Conservation (phyloP, 345 rosid species). For the Ceriops zippeliana region DNA sequence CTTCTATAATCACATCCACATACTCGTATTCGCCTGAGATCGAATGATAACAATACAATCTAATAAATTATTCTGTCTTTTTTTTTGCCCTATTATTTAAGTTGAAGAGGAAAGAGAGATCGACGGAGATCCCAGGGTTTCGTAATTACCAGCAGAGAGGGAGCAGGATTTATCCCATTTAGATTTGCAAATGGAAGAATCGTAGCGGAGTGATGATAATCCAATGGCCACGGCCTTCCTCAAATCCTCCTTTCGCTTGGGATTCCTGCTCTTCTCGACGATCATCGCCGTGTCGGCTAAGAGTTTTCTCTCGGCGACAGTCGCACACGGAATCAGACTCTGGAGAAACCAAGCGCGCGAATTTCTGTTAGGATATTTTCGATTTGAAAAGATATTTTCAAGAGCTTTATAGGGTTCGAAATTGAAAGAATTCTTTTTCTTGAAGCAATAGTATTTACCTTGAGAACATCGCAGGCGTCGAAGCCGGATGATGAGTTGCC, state of each 20-base stretch:
- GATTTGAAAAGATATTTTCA: too few species aligned
- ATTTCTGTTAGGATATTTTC: too few species aligned
- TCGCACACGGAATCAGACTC: conserved; percentile 73
- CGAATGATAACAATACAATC: neutral
- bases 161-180: conserved; percentile 80
- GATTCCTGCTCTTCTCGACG: conserved; percentile 65
- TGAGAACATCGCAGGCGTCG: conserved; percentile 51
- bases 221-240: conserved; percentile 58
- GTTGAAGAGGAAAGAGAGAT: neutral
- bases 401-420: too few species aligned
- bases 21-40: conserved; percentile 72
- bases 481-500: conserved; percentile 46
- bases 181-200: conserved; percentile 83
- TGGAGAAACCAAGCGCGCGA: conserved; percentile 22
- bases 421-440: too few species aligned
- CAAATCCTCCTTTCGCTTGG: conserved; percentile 61
- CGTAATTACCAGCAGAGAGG: conserved; percentile 63
- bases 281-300: conserved; percentile 75
- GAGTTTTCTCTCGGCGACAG: conserved; percentile 66
- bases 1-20: conserved; percentile 56
- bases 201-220: conserved; percentile 55
- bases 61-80: neutral
- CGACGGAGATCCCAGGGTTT: neutral
- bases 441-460: conserved; percentile 41
- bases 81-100: neutral